Conservation (phyloP, 2,329 filamentous ascomycete genomes). For the Chaetothyriales sp. region DNA sequence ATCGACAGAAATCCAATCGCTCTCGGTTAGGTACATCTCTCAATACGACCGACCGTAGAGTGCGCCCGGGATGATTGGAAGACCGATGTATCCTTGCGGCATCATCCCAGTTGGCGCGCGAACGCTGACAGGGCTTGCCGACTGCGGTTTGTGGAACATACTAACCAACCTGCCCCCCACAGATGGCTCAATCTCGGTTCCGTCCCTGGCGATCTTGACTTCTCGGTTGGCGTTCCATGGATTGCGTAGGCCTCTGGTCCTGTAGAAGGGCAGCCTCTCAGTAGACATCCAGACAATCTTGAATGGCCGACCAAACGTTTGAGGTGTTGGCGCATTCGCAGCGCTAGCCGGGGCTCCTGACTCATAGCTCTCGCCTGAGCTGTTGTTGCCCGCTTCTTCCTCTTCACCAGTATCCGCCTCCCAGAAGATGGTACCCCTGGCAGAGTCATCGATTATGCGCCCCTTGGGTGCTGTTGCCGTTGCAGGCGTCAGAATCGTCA, state of each 20-base stretch:
- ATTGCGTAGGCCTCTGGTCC: constrained; percentile 73
- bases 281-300: constrained; percentile 81
- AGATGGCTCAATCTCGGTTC: constrained; percentile 76
- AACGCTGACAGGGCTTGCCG: constrained; percentile 2
- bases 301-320: constrained; percentile 83
- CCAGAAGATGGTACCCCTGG: constrained; percentile 94
- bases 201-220: constrained; percentile 89
- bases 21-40: background rate
- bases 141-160: constrained; percentile 41
- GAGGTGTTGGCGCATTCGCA: constrained; percentile 20
- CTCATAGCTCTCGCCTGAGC: constrained; percentile 12
- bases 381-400: constrained; percentile 21
- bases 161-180: constrained; percentile 62
- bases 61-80: background rate
- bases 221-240: constrained; percentile 92
- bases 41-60: background rate
- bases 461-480: constrained; percentile 67
- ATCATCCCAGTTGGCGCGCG: background rate
- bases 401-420: constrained; percentile 48
- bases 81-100: constrained; percentile 2
- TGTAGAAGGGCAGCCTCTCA: constrained; percentile 69
- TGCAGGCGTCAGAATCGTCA: constrained; percentile 63
- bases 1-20: background rate
- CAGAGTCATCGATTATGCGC: constrained; percentile 80
- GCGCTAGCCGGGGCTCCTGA: background rate